These are phyloP conservation scores for Ogataea degrootiae DNA, from an alignment of 805 yeast species.

Conservation along the genomic window DNA sequence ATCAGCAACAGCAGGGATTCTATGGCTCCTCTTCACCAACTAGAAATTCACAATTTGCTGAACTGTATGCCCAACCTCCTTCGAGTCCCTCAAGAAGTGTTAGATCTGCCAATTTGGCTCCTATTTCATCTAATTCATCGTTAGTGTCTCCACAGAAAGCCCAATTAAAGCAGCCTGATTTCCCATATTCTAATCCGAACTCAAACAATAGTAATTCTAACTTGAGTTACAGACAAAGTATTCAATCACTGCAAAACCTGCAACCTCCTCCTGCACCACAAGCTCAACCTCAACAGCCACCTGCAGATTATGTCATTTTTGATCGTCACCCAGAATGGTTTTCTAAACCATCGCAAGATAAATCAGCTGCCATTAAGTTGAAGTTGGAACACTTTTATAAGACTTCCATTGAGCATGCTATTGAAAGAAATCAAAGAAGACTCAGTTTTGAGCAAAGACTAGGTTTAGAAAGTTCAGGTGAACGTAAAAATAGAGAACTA, in stretches of 20 bases:
- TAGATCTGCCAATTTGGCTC: conserved; percentile 26
- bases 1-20: conserved; percentile 15
- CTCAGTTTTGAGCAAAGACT: conserved; percentile 75
- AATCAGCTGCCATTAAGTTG: conserved; percentile 77
- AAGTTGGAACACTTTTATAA: conserved; percentile 82
- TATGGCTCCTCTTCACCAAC: conserved; percentile 27
- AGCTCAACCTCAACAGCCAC: conserved; percentile 5
- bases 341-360: conserved; percentile 72
- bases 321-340: conserved; percentile 79
- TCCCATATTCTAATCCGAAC: conserved; percentile 17
- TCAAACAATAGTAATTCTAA: conserved; percentile 29
- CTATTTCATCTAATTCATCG: conserved; percentile 28
- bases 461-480: conserved; percentile 71
- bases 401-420: conserved; percentile 83
- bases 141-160: conserved; percentile 24
- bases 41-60: conserved; percentile 14
- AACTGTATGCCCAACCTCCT: conserved; percentile 27
- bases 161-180: conserved; percentile 12
- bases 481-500: conserved; percentile 77
- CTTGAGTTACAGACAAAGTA: conserved; percentile 10
- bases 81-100: conserved; percentile 32
- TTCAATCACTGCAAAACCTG: conserved; percentile 8
- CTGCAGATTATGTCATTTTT: conserved; percentile 57
- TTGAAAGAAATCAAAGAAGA: conserved; percentile 91
- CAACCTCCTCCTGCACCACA: conserved; percentile 15